Base-by-base conservation (phyloP, 2,329 filamentous ascomycete species). In the Nemania sp. region DNA sequence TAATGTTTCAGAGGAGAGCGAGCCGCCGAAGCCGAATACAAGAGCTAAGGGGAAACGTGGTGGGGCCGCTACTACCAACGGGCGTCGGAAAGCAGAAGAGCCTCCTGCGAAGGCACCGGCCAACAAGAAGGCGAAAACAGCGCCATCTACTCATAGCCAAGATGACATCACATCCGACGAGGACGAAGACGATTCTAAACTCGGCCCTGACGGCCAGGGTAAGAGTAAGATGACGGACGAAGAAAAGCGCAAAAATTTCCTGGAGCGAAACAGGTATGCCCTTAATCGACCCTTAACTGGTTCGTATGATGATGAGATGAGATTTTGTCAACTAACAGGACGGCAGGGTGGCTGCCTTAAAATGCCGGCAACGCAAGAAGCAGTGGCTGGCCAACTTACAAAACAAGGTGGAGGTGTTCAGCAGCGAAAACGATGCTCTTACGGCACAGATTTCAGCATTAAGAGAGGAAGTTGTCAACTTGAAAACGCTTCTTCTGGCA, bases 291-390 rank as follows among this genome's bases (percentile, higher is more conserved):
- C n/a, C n/a, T 22, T 5, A 1, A 14, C 14, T 14, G 5, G 22
- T 33, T n/a, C 11, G 17, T 11, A n/a, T 48, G 12, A 15, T 12
- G 8, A n/a, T 22, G 15, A 7, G 33, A 8, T 2, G n/a, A 15
- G 33, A 3, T 19, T 5, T 30, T 28, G 43, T 50, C 6, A 59
- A 49, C 1, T 12, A 24, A 31, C 2, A 24, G 26, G 15, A 15
- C n/a, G 31, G 34, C n/a, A 97, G 94, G 69, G 91, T 99, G 61
- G 94, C 94, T 59, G 94, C 94, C 3, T 79, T 99, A 55, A 99
- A 99, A 70, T 99, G 94, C 73, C 88, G 94, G 57, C 94, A 99
- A 72, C 85, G 94, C 17, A 99, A 99, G 80, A 99, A 99, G 80
- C 94, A 97, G 70, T 99, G 94, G 94, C 82, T 97, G 53, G 89